phyloP scores from a whole-genome alignment of 2,329 filamentous ascomycete genomes.

The Clonostachys chloroleuca region DNA sequence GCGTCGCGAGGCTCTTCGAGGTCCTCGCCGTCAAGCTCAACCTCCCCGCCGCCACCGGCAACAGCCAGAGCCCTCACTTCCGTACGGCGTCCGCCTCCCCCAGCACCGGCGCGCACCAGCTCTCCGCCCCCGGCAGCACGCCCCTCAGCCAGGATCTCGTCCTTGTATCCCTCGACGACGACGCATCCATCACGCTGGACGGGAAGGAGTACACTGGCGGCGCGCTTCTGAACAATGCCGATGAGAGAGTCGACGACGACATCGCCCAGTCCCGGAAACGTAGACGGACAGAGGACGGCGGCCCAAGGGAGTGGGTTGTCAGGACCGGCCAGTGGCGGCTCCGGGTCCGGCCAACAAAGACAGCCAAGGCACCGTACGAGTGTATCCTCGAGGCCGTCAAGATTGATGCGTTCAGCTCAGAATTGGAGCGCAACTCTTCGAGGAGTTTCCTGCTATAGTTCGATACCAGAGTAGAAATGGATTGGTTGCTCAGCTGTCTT shows the following conservation, averaged over 20 bases:
- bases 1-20: slow-evolving; percentile 70
- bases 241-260: slow-evolving; percentile 6
- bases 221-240: slow-evolving; percentile 17
- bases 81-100: neutral
- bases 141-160: slow-evolving; percentile 68
- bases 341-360: slow-evolving; percentile 50
- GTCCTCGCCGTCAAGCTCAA: slow-evolving; percentile 80
- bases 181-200: slow-evolving; percentile 56
- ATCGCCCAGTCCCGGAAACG: slow-evolving; percentile 33
- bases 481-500: no score
- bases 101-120: slow-evolving; percentile 25
- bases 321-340: slow-evolving; percentile 69
- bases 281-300: slow-evolving; percentile 29
- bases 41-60: slow-evolving; percentile 58
- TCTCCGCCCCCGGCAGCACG: slow-evolving; percentile 64
- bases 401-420: slow-evolving; percentile 65
- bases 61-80: slow-evolving; percentile 35
- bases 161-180: slow-evolving; percentile 55
- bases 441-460: slow-evolving; percentile 54
- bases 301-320: slow-evolving; percentile 54
- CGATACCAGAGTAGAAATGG: neutral
- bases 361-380: slow-evolving; percentile 54
- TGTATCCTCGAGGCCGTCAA: slow-evolving; percentile 73
- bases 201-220: slow-evolving; percentile 36
- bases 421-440: slow-evolving; percentile 61